These are phyloP conservation scores for Zizania latifolia DNA, from an alignment of 176 grass and related monocot species.

Conservation along the genomic window DNA sequence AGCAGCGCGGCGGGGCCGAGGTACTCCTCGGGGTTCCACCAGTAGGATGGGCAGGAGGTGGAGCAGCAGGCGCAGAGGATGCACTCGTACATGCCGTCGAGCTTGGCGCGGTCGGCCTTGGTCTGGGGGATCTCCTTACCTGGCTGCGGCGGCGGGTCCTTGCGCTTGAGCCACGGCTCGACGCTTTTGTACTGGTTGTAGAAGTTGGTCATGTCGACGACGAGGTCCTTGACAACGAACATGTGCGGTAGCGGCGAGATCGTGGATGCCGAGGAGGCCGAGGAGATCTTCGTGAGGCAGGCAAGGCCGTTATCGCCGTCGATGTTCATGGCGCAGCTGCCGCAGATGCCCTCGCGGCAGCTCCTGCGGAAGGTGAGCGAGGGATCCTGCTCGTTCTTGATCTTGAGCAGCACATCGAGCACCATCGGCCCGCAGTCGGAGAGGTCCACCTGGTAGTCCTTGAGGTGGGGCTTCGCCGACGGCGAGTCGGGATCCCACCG, in stretches of 20 bases:
- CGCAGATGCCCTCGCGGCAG: constrained; percentile 98
- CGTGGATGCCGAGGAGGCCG: constrained; percentile 27
- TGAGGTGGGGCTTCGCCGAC: constrained; percentile 71
- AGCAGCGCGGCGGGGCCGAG: constrained; percentile 78
- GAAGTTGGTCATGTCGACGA: constrained; percentile 99
- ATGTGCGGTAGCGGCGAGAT: constrained; percentile 92
- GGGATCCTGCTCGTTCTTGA: constrained; percentile 94
- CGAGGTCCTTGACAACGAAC: constrained; percentile 94
- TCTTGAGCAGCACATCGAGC: constrained; percentile 81
- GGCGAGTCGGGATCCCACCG: constrained; percentile 86
- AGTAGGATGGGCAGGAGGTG: constrained; percentile 88
- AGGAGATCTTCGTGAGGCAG: constrained; percentile 91
- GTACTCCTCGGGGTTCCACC: constrained; percentile 94
- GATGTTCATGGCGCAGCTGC: constrained; percentile 94
- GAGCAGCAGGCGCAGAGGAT: constrained; percentile 92
- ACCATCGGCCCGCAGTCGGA: constrained; percentile 84
- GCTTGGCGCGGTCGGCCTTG: constrained; percentile 81
- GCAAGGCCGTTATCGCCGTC: constrained; percentile 95
- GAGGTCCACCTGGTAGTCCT: constrained; percentile 77
- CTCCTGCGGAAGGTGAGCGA: constrained; percentile 93
- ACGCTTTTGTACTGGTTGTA: constrained; percentile 91
- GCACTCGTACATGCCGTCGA: constrained; percentile 94
- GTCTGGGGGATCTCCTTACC: constrained; percentile 69
- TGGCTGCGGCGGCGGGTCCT: constrained; percentile 39
- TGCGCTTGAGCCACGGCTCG: constrained; percentile 86